phyloP scores from a whole-genome alignment of 2,329 filamentous ascomycete species.

The Arthrobotrys musiformis region DNA sequence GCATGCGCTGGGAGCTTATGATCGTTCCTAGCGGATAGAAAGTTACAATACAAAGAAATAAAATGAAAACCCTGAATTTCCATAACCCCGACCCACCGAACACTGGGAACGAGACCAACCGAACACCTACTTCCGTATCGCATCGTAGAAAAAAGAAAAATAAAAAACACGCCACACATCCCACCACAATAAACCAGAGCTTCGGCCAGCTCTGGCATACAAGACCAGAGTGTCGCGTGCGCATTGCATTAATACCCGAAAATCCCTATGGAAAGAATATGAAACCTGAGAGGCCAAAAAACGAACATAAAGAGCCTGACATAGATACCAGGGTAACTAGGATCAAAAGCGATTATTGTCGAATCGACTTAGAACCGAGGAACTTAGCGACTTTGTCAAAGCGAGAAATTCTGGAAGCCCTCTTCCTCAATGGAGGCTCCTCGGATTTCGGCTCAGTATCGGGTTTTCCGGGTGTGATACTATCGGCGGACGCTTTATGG shows the following conservation, averaged over 20 bases:
- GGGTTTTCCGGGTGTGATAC: not conserved
- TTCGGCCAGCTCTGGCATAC: too few relatives aligned
- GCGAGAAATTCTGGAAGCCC: conserved; percentile 31
- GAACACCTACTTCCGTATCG: too few relatives aligned
- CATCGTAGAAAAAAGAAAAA: too few relatives aligned
- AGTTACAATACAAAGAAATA: conserved; percentile 4
- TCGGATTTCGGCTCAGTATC: not conserved
- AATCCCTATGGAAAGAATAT: too few relatives aligned
- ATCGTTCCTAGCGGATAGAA: not conserved
- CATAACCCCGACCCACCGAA: not conserved
- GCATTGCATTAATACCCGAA: not conserved
- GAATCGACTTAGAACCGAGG: not conserved
- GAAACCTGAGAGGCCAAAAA: too few relatives aligned
- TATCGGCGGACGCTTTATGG: not conserved
- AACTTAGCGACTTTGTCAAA: not conserved
- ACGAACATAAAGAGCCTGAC: too few relatives aligned
- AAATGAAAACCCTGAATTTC: not conserved
- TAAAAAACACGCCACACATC: not conserved
- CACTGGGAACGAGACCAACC: too few relatives aligned
- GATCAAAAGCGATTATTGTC: not conserved
- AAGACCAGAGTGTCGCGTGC: not conserved
- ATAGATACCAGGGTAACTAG: too few relatives aligned
- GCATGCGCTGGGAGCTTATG: not conserved
- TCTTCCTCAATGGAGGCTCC: conserved; percentile 28
- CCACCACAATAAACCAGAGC: not conserved